These are phyloP conservation scores for Talaromyces proteolyticus DNA, from an alignment of 495 filamentous ascomycete species.

Conservation along the genomic window DNA sequence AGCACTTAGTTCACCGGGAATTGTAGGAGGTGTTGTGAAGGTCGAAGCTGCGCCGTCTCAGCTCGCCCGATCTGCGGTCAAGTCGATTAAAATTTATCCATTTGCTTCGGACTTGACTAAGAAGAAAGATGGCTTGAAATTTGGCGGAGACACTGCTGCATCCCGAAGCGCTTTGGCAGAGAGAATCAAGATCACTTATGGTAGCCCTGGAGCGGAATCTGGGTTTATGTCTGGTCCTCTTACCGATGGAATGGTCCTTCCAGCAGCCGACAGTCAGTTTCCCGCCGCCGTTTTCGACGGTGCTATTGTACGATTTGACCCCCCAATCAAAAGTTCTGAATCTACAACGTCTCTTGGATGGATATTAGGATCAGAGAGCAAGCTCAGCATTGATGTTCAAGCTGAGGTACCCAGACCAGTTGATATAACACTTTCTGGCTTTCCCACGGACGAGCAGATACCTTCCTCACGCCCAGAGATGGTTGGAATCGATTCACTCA, in stretches of 20 bases:
- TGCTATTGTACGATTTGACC: conserved; percentile 73
- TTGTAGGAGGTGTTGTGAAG: conserved; percentile 84
- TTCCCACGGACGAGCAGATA: conserved; percentile 46
- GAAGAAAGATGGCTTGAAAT: conserved; percentile 63
- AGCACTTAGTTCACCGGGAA: conserved; percentile 57
- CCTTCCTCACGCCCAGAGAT: conserved; percentile 51
- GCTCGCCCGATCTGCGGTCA: conserved; percentile 45
- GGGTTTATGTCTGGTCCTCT: conserved; percentile 78
- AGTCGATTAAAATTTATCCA: conserved; percentile 68
- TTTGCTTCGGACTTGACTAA: conserved; percentile 53
- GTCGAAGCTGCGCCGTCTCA: conserved; percentile 68
- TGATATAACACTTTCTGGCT: conserved; percentile 36
- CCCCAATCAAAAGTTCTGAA: conserved; percentile 34
- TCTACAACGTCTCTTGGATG: conserved; percentile 55
- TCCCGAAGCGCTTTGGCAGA: conserved; percentile 62
- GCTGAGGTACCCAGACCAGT: conserved; percentile 56
- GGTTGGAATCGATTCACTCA: conserved; percentile 77
- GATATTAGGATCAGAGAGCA: conserved; percentile 71
- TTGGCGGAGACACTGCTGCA: conserved; percentile 79
- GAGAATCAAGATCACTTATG: conserved; percentile 43
- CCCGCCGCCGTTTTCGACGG: conserved; percentile 47
- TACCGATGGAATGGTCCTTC: conserved; percentile 80
- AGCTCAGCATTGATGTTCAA: conserved; percentile 66
- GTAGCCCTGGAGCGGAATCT: conserved; percentile 27
- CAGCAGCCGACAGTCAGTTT: conserved; percentile 30